Evolutionary conservation across 75 land plant genomes (phyloP).

Genomic region (Pinus albicaulis): DNA sequence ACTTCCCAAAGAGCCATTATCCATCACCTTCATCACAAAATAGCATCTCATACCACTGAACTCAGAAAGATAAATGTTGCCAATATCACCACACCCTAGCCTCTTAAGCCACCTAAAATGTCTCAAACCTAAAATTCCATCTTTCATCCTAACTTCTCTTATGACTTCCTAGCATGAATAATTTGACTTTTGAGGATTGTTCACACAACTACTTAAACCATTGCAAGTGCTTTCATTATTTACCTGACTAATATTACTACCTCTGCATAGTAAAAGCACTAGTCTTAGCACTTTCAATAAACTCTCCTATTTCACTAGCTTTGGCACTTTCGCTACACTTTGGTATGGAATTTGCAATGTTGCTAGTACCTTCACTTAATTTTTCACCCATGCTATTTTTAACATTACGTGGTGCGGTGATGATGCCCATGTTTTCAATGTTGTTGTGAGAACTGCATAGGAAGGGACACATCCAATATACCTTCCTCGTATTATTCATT

Average conservation of each 20-base stretch:
- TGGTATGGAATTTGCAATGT: conserved; percentile 24
- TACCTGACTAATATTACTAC: conserved; percentile 48
- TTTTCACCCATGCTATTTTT: conserved; percentile 60
- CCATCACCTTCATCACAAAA: conserved; percentile 77
- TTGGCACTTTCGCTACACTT: conserved; percentile 30
- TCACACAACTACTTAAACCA: conserved; percentile 34
- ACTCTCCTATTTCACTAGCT: conserved; percentile 19
- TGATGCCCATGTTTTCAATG: neutral
- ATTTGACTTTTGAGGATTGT: conserved; percentile 72
- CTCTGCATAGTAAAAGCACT: conserved; percentile 49
- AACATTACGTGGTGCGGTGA: conserved; percentile 40
- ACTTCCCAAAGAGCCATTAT: conserved; percentile 58
- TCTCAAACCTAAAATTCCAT: conserved; percentile 41
- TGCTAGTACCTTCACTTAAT: conserved; percentile 39
- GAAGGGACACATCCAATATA: conserved; percentile 2
- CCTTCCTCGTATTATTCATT: neutral
- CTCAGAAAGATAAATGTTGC: conserved; percentile 61
- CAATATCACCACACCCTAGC: conserved; percentile 67
- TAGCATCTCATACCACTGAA: conserved; percentile 42
- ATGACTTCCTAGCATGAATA: conserved; percentile 68
- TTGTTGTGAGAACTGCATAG: conserved; percentile 3
- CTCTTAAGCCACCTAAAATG: conserved; percentile 49
- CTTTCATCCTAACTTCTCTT: conserved; percentile 26
- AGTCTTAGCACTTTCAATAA: conserved; percentile 43
- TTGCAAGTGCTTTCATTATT: conserved; percentile 63